A percentile compares a stretch with the other conserved stretches of the same genome.
Evolutionary conservation across 495 filamentous ascomycete species (phyloP).

Genomic region (Tuber melanosporum): DNA sequence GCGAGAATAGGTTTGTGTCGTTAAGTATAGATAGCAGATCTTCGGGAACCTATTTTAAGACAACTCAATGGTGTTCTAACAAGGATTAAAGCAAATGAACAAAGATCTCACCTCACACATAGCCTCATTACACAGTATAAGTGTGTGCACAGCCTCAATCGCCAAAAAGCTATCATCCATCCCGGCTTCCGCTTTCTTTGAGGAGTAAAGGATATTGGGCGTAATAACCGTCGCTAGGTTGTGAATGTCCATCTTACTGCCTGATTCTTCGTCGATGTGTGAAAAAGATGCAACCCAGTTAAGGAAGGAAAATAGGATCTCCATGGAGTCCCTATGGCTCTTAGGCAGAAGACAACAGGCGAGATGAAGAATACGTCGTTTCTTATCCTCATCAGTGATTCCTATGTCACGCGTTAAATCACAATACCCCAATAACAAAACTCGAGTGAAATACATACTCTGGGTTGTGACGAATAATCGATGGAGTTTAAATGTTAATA

Average conservation of each 20-base stretch:
- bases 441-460: slow-evolving; percentile 51
- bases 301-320: slow-evolving; percentile 92
- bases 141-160: slow-evolving; percentile 79
- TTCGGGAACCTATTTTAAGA: slow-evolving; percentile 69
- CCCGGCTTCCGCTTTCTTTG: slow-evolving; percentile 55
- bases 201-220: slow-evolving; percentile 81
- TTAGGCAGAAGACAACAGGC: slow-evolving; percentile 92
- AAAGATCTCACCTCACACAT: slow-evolving; percentile 81
- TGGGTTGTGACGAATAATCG: slow-evolving; percentile 82
- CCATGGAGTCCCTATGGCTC: slow-evolving; percentile 83
- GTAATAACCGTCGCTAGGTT: slow-evolving; percentile 98
- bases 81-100: slow-evolving; percentile 1
- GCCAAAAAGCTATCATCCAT: slow-evolving; percentile 81
- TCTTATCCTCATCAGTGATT: slow-evolving; percentile 75
- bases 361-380: slow-evolving; percentile 78
- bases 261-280: slow-evolving; percentile 81
- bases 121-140: slow-evolving; percentile 87
- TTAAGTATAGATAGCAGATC: slow-evolving; percentile 79
- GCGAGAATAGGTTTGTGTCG: slow-evolving; percentile 73
- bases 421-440: neutral
- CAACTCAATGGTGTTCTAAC: neutral
- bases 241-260: slow-evolving; percentile 98
- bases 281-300: slow-evolving; percentile 97
- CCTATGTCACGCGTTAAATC: slow-evolving; percentile 46
- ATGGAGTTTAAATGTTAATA: slow-evolving; percentile 93